Percentiles rank a stretch among this genome's conserved stretches.
phyloP scores from a whole-genome alignment of 352 stramenopile genomes.

The Thalassiosira ordinaria region DNA sequence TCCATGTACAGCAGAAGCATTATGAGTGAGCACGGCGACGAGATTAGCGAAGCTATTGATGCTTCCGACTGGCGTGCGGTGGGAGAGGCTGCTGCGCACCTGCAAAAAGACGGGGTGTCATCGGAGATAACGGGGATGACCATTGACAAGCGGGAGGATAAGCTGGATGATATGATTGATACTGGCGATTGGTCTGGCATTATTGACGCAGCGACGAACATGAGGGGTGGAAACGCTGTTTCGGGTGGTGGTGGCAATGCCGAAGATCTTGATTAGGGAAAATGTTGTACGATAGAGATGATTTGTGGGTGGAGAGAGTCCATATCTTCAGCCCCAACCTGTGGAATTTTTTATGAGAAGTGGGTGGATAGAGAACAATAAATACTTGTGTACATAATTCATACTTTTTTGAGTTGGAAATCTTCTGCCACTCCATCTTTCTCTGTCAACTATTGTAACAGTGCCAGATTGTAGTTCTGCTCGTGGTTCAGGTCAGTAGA shows the following conservation, averaged over 20 bases:
- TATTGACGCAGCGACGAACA: conserved; percentile 19
- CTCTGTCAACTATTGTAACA: no score
- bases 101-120: not conserved
- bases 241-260: no score
- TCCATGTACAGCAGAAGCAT: not conserved
- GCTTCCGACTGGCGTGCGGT: conserved; percentile 31
- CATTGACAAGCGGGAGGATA: not conserved
- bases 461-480: no score
- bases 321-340: not conserved
- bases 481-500: no score
- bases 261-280: conserved; percentile 22
- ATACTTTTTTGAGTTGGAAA: no score
- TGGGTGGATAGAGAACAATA: no score
- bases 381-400: no score
- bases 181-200: conserved; percentile 58
- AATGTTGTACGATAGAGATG: no score
- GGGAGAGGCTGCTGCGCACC: conserved; percentile 8
- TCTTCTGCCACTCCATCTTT: no score
- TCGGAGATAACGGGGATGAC: not conserved
- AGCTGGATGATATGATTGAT: conserved; percentile 50
- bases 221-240: not conserved
- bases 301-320: no score
- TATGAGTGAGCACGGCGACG: not conserved
- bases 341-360: conserved; percentile 1
- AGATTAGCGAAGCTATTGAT: conserved; percentile 19